Base-by-base conservation (phyloP, 2,329 filamentous ascomycete genomes). In the Conoideocrella luteorostrata region DNA sequence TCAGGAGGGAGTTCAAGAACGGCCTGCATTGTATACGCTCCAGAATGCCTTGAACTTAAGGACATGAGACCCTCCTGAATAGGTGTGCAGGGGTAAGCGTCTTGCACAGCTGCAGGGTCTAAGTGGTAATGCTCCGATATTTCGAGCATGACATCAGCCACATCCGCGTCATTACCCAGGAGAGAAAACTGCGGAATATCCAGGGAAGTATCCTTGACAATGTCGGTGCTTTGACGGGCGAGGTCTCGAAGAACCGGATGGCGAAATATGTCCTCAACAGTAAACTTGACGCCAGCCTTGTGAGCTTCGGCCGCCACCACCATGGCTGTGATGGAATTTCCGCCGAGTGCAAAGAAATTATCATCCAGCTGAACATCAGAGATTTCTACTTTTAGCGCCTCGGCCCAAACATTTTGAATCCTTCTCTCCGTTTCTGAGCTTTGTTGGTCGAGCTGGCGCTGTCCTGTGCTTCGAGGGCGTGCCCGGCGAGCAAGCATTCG, bases 51-150 rank as follows among this genome's bases (percentile, higher is more conserved):
- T 18, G 50, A 52, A 2, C 65, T 56, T 2, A 67, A 50, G 0
- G 62, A 58, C 36, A 70, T 56, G 2, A 70, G 56, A 2, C 62
- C 65, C 46, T 65, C 64, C 41, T 70, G 67, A 1, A 69, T 52
- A 4, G 60, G 53, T 5, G 63, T 61, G 51, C 63, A 67, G 2
- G 65, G 67, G 34, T 22, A 46, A 9, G 29, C 26, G 23, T 45
- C 43, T 7, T 40, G 22, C 1, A 45, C 21, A 3, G 21, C 10
- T 7, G 40, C 22, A 29, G 13, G 35, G 18, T 21, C 22, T n/a
- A 33, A 15, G 6, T 33, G 30, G n/a, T 33, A 33, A 11, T 33
- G 2, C 13, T 13, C n/a, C 10, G 10, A 33, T 33, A 33, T 7
- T 7, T 33, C 30, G 10, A 7, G 30, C n/a, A 33, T 11, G n/a